Evolutionary conservation across 2,329 filamentous ascomycete genomes (phyloP), one percentile per base, ranked within the genome.

Genomic region (Trichothecium sympodiale): DNA sequence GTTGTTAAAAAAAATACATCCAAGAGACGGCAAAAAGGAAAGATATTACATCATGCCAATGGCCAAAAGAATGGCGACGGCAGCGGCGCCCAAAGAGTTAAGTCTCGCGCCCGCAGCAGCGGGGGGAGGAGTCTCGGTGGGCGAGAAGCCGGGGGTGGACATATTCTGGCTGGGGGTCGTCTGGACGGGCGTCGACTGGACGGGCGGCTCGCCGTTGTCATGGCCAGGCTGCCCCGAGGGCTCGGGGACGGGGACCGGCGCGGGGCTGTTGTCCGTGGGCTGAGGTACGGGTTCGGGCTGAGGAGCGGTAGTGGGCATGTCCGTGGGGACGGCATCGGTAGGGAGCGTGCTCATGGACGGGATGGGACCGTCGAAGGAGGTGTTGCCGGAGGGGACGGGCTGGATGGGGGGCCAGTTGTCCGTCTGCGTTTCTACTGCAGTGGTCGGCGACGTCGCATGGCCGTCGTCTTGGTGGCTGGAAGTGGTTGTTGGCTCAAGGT

Each of bases 71-170:
- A 57, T 25, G 7, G 54, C 56, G 4, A 52, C 43, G 4, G 44
- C 52, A 8, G 48, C 55, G 14, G 54, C 56, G 5, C 46, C 52
- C 15, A 57, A 36, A 1, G 53, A 53, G 45, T 52, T 52, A 33
- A 58, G 43, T 10, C 36, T 42, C 47, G 43, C 36, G 44, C 6
- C 37, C 47, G 17, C 39, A 35, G 35, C 27, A 39, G 34, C 34
- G 26, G 10, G 42, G 35, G 20, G 6, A 25, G 20, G 25, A 18
- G 18, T 28, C 29, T 35, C 31, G 14, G 29, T 18, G 14, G 36
- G 25, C 12, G 20, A 10, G 25, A 29, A 18, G 20, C 16, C 26
- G 36, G 35, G 17, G 20, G 17, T 14, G 15, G 34, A 29, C 35
- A n/a, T n/a, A n/a, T n/a, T n/a, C n/a, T 34, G 36, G 42, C 40